Base-by-base conservation (phyloP, 1,284 basidiomycete genomes). In the Wolfiporia cocos region DNA sequence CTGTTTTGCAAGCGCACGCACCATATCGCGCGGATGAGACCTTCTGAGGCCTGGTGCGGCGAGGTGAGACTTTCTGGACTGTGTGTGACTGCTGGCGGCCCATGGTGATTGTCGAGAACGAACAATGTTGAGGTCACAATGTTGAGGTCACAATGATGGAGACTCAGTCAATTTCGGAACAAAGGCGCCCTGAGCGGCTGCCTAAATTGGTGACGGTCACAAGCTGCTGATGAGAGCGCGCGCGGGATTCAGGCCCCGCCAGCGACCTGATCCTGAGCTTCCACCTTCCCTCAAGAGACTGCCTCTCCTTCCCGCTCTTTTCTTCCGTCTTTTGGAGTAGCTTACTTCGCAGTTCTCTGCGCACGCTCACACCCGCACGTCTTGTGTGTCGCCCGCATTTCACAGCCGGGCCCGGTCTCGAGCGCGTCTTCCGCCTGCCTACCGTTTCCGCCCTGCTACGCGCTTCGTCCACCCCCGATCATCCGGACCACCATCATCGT, bases 41-140 rank as follows among this genome's bases (percentile, higher is more conserved):
- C 36, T 50, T 52, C 42, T 49, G 48, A 4, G 35, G 12, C 46
- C 32, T 46, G 19, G 36, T 37, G 7, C 42, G 29, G 28, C 17
- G 41, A 18, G 51, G 53, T 14, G 48, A 49, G 10, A 43, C 45
- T 39, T 44, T 52, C 44, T 52, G 52, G 42, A 52, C 42, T 43
- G 52, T 50, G 20, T 18, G 37, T 2, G 52, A 49, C 42, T 43
- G 39, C 44, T 47, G 50, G 31, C 49, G 49, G 47, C 23, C 52
- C 52, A 53, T 56, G 48, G 34, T 30, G 34, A 33, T 11, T 11
- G 17, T 6, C n/a, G n/a, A n/a, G n/a, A n/a, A n/a, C n/a, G n/a
- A n/a, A n/a, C n/a, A n/a, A n/a, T n/a, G n/a, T n/a, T n/a, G n/a
- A n/a, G n/a, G n/a, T n/a, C n/a, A n/a, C n/a, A n/a, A n/a, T n/a